A percentile compares a stretch with the other conserved stretches of the same genome.
phyloP scores from a whole-genome alignment of 2,329 filamentous ascomycete genomes.

The Drechslerella stenobrocha region DNA sequence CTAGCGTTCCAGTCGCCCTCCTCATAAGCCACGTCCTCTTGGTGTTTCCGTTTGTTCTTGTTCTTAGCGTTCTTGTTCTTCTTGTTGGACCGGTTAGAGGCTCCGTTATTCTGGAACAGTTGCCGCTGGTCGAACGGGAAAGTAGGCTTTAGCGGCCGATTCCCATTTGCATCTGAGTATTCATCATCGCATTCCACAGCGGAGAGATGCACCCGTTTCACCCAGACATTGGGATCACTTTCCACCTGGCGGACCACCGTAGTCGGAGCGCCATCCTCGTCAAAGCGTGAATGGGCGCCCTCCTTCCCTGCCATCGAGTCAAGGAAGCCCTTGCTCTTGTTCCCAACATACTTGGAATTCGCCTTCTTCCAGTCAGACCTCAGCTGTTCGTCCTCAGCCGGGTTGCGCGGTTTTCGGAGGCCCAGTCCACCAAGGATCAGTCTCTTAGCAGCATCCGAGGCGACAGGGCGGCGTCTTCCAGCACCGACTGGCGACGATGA shows the following conservation, averaged over 20 bases:
- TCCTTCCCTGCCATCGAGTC: constrained; percentile 36
- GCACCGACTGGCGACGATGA: constrained; percentile 10
- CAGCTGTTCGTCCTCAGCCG: constrained; percentile 34
- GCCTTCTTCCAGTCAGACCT: constrained; percentile 35
- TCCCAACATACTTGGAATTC: constrained; percentile 34
- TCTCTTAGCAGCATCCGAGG: constrained; percentile 30
- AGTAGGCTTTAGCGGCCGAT: constrained; percentile 45
- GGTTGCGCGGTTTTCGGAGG: constrained; percentile 29
- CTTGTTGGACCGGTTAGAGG: constrained; percentile 39
- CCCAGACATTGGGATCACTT: constrained; percentile 49
- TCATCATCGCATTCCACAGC: constrained; percentile 52
- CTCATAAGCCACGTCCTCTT: constrained; percentile 7
- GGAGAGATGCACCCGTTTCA: constrained; percentile 49
- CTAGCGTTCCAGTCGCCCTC: constrained; percentile 24
- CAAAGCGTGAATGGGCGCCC: constrained; percentile 43
- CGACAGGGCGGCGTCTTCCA: constrained; percentile 15
- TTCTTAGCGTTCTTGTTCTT: constrained; percentile 46
- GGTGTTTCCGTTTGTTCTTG: constrained; percentile 35
- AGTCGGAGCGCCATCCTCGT: constrained; percentile 43
- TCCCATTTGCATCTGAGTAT: constrained; percentile 25
- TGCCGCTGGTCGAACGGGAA: constrained; percentile 52
- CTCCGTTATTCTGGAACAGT: constrained; percentile 1
- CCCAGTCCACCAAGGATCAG: constrained; percentile 25
- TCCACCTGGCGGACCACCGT: constrained; percentile 15
- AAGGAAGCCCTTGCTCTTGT: constrained; percentile 45